Conservation (phyloP, 768 basidiomycete species). For the Butyriboletus loyo region DNA sequence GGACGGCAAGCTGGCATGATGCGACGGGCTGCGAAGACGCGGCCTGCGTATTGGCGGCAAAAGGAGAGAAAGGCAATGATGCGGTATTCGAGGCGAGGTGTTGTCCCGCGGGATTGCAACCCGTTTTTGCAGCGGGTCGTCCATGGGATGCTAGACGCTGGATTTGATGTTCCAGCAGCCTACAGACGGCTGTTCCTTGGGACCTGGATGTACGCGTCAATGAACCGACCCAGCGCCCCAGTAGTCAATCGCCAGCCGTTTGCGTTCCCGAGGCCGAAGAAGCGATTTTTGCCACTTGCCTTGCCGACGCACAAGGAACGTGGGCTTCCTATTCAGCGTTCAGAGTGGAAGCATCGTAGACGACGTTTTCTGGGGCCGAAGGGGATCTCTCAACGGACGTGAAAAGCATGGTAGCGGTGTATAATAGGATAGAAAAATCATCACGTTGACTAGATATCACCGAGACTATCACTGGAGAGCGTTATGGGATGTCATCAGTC, state of each 20-base stretch:
- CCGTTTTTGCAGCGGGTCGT: conserved; percentile 37
- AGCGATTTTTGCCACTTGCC: conserved; percentile 22
- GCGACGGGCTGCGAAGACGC: conserved; percentile 13
- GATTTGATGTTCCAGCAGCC: conserved; percentile 40
- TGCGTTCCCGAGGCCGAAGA: conserved; percentile 22
- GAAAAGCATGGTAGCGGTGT: conserved; percentile 29
- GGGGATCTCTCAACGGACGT: conserved; percentile 11
- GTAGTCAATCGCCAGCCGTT: conserved; percentile 25
- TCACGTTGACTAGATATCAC: conserved; percentile 9
- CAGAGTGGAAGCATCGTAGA: conserved; percentile 21
- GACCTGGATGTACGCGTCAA: conserved; percentile 24
- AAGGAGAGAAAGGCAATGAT: conserved; percentile 27
- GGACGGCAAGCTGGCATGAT: conserved; percentile 21
- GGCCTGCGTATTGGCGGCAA: conserved; percentile 30
- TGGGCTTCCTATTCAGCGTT: conserved; percentile 33
- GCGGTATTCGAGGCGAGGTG: conserved; percentile 29
- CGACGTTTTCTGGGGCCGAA: conserved; percentile 2
- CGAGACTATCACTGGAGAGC: background rate
- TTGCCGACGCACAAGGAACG: conserved; percentile 31
- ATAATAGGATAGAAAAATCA: conserved; percentile 18
- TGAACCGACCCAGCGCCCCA: conserved; percentile 9
- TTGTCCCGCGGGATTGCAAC: conserved; percentile 27
- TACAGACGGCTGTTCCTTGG: conserved; percentile 41
- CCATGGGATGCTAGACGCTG: conserved; percentile 38
- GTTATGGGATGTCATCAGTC: conserved; percentile 2